Evolutionary conservation across 2,329 filamentous ascomycete genomes (phyloP), one percentile per base, ranked within the genome.

Genomic region (Ophiostoma tasmaniense): DNA sequence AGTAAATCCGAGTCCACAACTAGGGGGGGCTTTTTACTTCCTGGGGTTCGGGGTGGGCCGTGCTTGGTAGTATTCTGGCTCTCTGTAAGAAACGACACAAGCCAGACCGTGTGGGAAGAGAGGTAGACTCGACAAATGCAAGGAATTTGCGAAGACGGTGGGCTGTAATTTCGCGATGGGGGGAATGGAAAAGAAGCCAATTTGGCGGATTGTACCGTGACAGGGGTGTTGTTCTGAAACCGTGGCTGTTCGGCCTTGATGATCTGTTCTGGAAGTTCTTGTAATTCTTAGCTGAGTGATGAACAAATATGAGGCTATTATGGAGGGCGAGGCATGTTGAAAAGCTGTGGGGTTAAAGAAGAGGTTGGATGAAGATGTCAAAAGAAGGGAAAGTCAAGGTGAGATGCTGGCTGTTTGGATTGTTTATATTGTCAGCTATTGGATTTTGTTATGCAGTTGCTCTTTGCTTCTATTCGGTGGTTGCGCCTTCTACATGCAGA

Each of bases 151-250:
- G 30, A 8, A 50, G 64, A 50, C 59, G 59, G 67, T 68, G 73
- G 72, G 67, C 50, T 69, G 75, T 73, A 77, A 77, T 77, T 75
- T 77, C 75, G 73, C 73, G 71, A 70, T 68, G 70, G 72, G 70
- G 35, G 66, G 73, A 75, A 73, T 66, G 64, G 73, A 67, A 69
- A 71, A 70, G 42, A 70, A 66, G 72, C 66, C 66, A 69, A 67
- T 67, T 67, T 64, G 65, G 55, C 37, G 42, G 65, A 55, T 62
- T 66, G 10, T n/a, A 55, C 5, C 5, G 5, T 55, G 22, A 10
- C 50, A 55, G 50, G 50, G 50, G 50, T 55, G 14, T 11, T 55
- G 8, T 11, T 11, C 30, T 30, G 55, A 61, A 61, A 61, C 25
- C 25, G 6, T 22, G 25, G 25, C 55, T 30, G 55, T 61, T 25